Base-by-base conservation (phyloP, 2,329 filamentous ascomycete genomes). In the Berkeleyomyces rouxiae region DNA sequence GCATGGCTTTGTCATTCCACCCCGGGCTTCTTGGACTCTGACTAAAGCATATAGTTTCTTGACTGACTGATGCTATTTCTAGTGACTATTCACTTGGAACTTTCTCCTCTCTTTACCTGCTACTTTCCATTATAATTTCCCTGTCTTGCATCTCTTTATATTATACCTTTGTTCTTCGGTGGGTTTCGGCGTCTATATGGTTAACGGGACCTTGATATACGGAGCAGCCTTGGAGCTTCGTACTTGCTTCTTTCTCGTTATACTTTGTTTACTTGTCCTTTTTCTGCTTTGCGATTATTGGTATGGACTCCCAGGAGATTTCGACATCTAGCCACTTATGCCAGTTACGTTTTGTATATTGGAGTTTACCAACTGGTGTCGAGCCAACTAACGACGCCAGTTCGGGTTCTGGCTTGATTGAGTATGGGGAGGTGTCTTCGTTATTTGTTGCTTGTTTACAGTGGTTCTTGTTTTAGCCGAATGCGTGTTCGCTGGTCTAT, bases 71-170 rank as follows among this genome's bases (percentile, higher is more conserved):
- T 42, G 58, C 51, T 10, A 11, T 37, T 58, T 47, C 43, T 42
- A 10, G 33, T 55, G 23, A 2, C 23, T 23, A 23, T 58, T 59
- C 39, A 61, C 36, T 57, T 59, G 55, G 16, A 13, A 9, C 59
- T 10, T 47, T 59, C 40, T 47, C 49, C 33, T 33, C 23, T 51
- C 36, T 51, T 44, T 36, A 36, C 40, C 23, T 39, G n/a, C 33
- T 7, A 63, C 57, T 67, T 64, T 59, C n/a, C 44, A 33, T 64
- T 53, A 59, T 51, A 60, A 67, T 64, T 46, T 49, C 23, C 11
- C 13, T 58, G 23, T n/a, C 58, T 61, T 40, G 40, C 42, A 39
- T 49, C n/a, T 51, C n/a, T 43, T 36, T 44, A 61, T 36, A 43
- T 62, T 58, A 46, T 57, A 53, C 49, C 42, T 57, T 47, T 44